Percentiles rank a stretch among this genome's conserved stretches.
These are phyloP conservation scores for Kappamyces sp. DNA, from an alignment of 192 early-diverging fungal species.

Conservation along the genomic window DNA sequence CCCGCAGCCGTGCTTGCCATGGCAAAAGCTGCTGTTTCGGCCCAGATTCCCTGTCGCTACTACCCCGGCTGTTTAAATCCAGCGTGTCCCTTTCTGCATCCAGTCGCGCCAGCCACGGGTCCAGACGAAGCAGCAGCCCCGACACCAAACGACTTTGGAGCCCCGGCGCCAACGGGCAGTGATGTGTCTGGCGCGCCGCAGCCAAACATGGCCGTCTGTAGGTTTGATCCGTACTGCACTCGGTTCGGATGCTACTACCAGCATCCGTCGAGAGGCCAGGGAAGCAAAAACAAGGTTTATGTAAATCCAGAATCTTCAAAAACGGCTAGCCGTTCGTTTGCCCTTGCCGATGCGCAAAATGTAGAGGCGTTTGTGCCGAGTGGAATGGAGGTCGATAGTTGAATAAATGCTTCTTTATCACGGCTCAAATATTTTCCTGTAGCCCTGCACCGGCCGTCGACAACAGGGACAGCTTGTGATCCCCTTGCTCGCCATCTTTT, in stretches of 20 bases:
- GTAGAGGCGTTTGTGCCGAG: slow-evolving; percentile 1
- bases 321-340: slow-evolving; percentile 3
- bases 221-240: slow-evolving; percentile 32
- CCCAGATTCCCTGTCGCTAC: slow-evolving; percentile 20
- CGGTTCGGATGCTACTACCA: slow-evolving; percentile 29
- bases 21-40: slow-evolving; percentile 1
- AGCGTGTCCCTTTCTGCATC: slow-evolving; percentile 29
- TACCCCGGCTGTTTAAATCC: slow-evolving; percentile 29
- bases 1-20: slow-evolving; percentile 23
- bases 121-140: slow-evolving; percentile 3
- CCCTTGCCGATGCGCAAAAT: slow-evolving; percentile 3
- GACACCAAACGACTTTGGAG: slow-evolving; percentile 1
- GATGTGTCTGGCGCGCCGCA: not conserved
- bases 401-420: slow-evolving; percentile 2
- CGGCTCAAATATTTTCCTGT: slow-evolving; percentile 4
- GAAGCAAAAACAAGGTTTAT: slow-evolving; percentile 6
- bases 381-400: slow-evolving; percentile 12
- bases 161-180: slow-evolving; percentile 3
- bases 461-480: slow-evolving; percentile 4
- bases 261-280: slow-evolving; percentile 15
- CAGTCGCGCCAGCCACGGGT: slow-evolving; percentile 5
- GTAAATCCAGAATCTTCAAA: slow-evolving; percentile 4
- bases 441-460: not conserved
- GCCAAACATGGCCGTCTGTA: slow-evolving; percentile 24
- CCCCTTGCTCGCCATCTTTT: slow-evolving; percentile 8